Evolutionary conservation across 2,329 filamentous ascomycete genomes (phyloP).

Genomic region (Alternaria rosae): DNA sequence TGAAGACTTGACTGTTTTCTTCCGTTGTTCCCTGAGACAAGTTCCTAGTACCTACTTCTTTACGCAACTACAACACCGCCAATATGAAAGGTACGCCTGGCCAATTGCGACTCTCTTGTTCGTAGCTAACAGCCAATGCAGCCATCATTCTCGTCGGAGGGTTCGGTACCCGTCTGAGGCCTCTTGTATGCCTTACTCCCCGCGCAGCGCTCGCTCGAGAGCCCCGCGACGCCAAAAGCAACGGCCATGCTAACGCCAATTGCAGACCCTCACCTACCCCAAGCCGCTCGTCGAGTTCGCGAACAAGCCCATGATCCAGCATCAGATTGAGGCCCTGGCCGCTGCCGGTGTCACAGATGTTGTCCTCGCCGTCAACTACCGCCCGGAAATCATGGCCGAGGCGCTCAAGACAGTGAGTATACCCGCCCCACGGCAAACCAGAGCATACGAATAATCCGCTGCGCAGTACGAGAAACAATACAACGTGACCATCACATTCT

Average conservation of each 20-base stretch:
- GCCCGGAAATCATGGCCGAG: slow-evolving; percentile 96
- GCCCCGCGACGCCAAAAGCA: slow-evolving; percentile 27
- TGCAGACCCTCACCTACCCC: slow-evolving; percentile 90
- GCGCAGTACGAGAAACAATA: slow-evolving; percentile 83
- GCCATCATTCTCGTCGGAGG: slow-evolving; percentile 99
- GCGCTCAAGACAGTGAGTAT: slow-evolving; percentile 81
- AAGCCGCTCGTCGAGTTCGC: slow-evolving; percentile 98
- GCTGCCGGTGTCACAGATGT: slow-evolving; percentile 96
- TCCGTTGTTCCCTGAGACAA: slow-evolving; percentile 17
- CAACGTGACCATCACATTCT: slow-evolving; percentile 96
- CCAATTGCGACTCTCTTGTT: slow-evolving; percentile 11
- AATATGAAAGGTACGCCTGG: slow-evolving; percentile 51
- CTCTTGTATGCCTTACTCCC: slow-evolving; percentile 69
- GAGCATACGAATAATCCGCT: slow-evolving; percentile 21
- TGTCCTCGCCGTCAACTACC: slow-evolving; percentile 97
- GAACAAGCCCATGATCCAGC: slow-evolving; percentile 99
- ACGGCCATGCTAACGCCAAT: slow-evolving; percentile 31
- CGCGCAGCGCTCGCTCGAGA: slow-evolving; percentile 26
- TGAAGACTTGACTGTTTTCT: slow-evolving; percentile 25
- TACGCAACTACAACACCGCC: slow-evolving; percentile 30
- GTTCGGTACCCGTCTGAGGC: slow-evolving; percentile 96
- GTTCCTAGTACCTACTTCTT: slow-evolving; percentile 10
- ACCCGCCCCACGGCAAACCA: background rate
- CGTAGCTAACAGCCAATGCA: slow-evolving; percentile 49
- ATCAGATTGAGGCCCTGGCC: slow-evolving; percentile 95